These are phyloP conservation scores for Termitomyces titanicus DNA, from an alignment of 768 basidiomycete species.

Conservation along the genomic window DNA sequence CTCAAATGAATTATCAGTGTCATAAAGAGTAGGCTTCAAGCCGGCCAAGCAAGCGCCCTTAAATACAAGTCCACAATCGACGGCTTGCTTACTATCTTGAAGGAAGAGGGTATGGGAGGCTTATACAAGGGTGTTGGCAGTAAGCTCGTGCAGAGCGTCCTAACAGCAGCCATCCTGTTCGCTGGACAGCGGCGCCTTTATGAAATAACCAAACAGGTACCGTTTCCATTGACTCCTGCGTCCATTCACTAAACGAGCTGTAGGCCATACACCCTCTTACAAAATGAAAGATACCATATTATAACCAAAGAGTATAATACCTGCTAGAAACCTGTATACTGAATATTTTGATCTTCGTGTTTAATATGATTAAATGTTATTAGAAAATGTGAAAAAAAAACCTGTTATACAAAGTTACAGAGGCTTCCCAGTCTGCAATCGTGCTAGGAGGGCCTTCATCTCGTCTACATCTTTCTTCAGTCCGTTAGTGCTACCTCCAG, in stretches of 20 bases:
- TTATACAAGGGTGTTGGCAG: constrained; percentile 84
- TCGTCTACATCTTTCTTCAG: constrained; percentile 71
- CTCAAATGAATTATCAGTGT: constrained; percentile 36
- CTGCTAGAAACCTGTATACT: not conserved
- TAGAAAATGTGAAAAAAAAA: not conserved
- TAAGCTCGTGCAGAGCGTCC: constrained; percentile 88
- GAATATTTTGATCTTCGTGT: not conserved
- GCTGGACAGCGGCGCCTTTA: constrained; percentile 82
- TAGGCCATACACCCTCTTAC: constrained; percentile 13
- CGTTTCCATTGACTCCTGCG: not conserved
- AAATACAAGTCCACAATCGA: constrained; percentile 74
- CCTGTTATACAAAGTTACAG: not conserved
- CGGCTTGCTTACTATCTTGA: constrained; percentile 75
- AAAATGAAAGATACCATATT: constrained; percentile 6
- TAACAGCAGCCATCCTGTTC: constrained; percentile 93
- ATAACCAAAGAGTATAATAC: not conserved
- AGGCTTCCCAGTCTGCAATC: constrained; percentile 24
- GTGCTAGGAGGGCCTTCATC: constrained; percentile 55
- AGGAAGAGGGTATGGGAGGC: constrained; percentile 76
- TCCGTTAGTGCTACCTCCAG: constrained; percentile 50
- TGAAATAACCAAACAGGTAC: constrained; percentile 58
- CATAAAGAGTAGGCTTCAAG: constrained; percentile 78
- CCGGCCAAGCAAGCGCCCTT: constrained; percentile 62
- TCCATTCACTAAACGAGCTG: not conserved
- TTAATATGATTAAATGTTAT: not conserved